Evolutionary conservation across 768 basidiomycete genomes (phyloP).

Genomic region (Gloeophyllum trabeum): DNA sequence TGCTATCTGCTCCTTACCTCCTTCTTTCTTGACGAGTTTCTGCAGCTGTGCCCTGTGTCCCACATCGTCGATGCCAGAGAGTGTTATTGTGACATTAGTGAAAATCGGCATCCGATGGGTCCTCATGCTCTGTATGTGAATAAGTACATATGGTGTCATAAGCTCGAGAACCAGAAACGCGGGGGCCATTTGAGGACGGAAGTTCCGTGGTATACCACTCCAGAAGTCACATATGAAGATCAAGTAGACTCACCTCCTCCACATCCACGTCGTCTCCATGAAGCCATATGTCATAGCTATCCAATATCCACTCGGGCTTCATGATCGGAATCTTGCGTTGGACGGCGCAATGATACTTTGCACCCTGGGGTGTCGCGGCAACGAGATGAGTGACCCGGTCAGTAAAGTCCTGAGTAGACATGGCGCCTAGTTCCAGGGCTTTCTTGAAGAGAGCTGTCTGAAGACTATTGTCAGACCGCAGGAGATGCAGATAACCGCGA

Average conservation of each 20-base stretch:
- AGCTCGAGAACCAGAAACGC: background rate
- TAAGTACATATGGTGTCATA: background rate
- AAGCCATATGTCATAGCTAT: slow-evolving; percentile 65
- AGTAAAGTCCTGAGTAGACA: slow-evolving; percentile 59
- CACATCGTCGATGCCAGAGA: slow-evolving; percentile 66
- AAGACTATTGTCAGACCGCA: slow-evolving; percentile 1
- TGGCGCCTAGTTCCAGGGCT: slow-evolving; percentile 74
- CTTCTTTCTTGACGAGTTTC: slow-evolving; percentile 41
- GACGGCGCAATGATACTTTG: slow-evolving; percentile 89
- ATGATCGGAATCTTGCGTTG: slow-evolving; percentile 75
- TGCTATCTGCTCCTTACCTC: slow-evolving; percentile 42
- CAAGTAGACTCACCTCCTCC: slow-evolving; percentile 36
- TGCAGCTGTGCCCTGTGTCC: slow-evolving; percentile 51
- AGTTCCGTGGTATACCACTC: background rate
- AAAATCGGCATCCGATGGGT: slow-evolving; percentile 65
- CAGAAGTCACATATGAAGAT: background rate
- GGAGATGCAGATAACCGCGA: background rate
- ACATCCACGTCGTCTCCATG: slow-evolving; percentile 71
- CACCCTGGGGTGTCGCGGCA: slow-evolving; percentile 67
- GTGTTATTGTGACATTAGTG: slow-evolving; percentile 52
- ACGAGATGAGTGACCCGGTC: slow-evolving; percentile 84
- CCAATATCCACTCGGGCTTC: slow-evolving; percentile 64
- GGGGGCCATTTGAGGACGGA: background rate
- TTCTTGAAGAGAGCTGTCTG: slow-evolving; percentile 66
- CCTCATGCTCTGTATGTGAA: slow-evolving; percentile 37